Base-by-base conservation (phyloP, 164 flowering plant genomes). In the Buxus sempervirens region DNA sequence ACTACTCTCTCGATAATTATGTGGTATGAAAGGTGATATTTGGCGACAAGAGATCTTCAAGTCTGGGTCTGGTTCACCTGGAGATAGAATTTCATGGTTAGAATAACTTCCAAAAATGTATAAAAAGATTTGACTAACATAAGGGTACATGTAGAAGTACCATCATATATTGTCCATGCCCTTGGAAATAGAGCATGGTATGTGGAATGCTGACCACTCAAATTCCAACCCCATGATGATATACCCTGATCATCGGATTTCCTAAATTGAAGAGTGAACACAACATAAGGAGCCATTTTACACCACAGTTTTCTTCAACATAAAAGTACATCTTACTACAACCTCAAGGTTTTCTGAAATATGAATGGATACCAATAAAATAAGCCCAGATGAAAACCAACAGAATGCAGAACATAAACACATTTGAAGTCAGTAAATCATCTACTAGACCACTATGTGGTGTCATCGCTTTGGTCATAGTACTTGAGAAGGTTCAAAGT, bases 61-160 rank as follows among this genome's bases (percentile, higher is more conserved):
- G 19, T 96, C 98, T 57, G 99, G 99, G 66, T 96, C 99, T 32
- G 99, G 99, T 79, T 96, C 98, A 74, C 99, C 99, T 96, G 78
- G 23, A 81, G 36, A 70, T 24, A 54, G 26, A 51, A 18, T 58
- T 20, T 25, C 16, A 41, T 41, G 25, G 54, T 59, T 27, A 48
- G 32, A n/a, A 23, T 4, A n/a, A 65, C 2, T 36, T 28, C n/a
- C n/a, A 12, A 25, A 22, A 0, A 14, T 25, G n/a, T 7, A 53
- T 27, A 13, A 21, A 15, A 65, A 68, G 24, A 8, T 36, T 8
- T 28, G 26, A 49, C 49, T 9, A 64, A 21, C 25, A 54, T n/a
- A n/a, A 22, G 60, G 53, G 20, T 1, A 15, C 22, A 57, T 26
- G 13, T 41, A 9, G 16, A 20, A 64, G 22, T 83, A 93, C 98